Percentiles rank a stretch among this genome's conserved stretches.
Evolutionary conservation across 306 rosid genomes (phyloP).

Genomic region (Cajanus cajan): DNA sequence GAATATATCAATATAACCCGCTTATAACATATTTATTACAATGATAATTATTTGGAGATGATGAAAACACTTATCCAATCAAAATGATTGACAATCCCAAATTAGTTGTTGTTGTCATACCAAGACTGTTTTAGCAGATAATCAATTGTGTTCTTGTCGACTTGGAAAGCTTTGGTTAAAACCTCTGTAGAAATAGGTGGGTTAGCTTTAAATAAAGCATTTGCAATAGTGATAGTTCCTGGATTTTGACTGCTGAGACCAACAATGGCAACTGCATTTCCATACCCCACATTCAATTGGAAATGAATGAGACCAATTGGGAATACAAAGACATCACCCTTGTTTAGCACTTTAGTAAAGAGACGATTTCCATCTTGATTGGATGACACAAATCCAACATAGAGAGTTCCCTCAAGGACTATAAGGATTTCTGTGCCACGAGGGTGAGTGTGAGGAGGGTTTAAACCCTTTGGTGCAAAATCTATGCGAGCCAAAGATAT

Average conservation of each 20-base stretch:
- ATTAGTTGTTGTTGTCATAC: constrained; percentile 4
- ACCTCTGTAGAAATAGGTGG: constrained; percentile 33
- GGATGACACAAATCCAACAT: neutral
- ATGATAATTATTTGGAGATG: no score
- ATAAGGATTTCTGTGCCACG: neutral
- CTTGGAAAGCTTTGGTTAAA: constrained; percentile 30
- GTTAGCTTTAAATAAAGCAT: constrained; percentile 28
- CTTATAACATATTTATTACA: no score
- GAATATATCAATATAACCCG: no score
- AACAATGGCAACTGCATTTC: constrained; percentile 21
- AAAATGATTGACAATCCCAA: no score
- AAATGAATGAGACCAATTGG: constrained; percentile 37
- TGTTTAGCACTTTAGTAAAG: constrained; percentile 13
- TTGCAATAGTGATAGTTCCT: neutral
- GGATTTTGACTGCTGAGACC: constrained; percentile 21
- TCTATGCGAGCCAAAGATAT: neutral
- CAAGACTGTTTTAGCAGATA: constrained; percentile 22
- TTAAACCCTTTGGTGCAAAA: neutral
- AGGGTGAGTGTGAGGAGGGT: neutral
- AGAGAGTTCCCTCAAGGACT: neutral
- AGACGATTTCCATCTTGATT: neutral
- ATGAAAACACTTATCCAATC: no score
- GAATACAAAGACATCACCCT: constrained; percentile 30
- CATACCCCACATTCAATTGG: constrained; percentile 21
- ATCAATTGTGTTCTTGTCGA: constrained; percentile 23